Percentiles rank a stretch among this genome's conserved stretches.
phyloP scores from a whole-genome alignment of 495 filamentous ascomycete genomes.

The Neurospora cerealis region DNA sequence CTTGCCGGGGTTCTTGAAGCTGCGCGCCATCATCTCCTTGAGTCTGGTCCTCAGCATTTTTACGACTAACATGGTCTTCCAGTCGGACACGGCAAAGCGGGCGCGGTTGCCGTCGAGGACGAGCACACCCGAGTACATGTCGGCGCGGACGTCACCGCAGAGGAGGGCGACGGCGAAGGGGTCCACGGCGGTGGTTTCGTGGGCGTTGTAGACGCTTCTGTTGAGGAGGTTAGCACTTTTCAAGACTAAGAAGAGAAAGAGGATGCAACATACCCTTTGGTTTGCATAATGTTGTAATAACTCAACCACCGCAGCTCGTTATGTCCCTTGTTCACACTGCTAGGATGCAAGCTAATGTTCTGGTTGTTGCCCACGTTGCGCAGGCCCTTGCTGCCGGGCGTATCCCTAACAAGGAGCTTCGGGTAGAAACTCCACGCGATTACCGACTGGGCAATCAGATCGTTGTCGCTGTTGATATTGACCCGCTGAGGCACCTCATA shows the following conservation, averaged over 20 bases:
- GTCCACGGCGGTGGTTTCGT: constrained; percentile 76
- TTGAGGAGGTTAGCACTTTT: constrained; percentile 2
- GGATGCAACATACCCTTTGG: constrained; percentile 48
- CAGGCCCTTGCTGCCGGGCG: constrained; percentile 62
- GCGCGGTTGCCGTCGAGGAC: constrained; percentile 77
- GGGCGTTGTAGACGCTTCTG: constrained; percentile 66
- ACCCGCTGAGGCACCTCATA: constrained; percentile 67
- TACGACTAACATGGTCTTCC: constrained; percentile 80
- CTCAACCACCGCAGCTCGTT: constrained; percentile 67
- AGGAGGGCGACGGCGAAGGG: constrained; percentile 73
- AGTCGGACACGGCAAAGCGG: constrained; percentile 79
- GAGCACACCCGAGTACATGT: constrained; percentile 78
- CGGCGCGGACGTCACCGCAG: constrained; percentile 78
- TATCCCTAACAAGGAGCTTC: constrained; percentile 72
- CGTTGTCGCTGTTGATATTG: constrained; percentile 65
- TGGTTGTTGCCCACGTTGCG: constrained; percentile 88
- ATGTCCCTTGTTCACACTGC: constrained; percentile 70
- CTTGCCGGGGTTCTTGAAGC: constrained; percentile 65
- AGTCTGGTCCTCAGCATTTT: constrained; percentile 63
- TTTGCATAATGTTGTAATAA: constrained; percentile 95
- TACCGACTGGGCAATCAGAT: constrained; percentile 64
- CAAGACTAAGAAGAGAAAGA: not conserved
- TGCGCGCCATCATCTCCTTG: constrained; percentile 57
- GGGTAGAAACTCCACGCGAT: constrained; percentile 93
- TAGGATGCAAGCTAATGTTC: constrained; percentile 69